A percentile compares a stretch with the other conserved stretches of the same genome.
Evolutionary conservation across 164 flowering plant genomes (phyloP).

Genomic region (Malania oleifera): DNA sequence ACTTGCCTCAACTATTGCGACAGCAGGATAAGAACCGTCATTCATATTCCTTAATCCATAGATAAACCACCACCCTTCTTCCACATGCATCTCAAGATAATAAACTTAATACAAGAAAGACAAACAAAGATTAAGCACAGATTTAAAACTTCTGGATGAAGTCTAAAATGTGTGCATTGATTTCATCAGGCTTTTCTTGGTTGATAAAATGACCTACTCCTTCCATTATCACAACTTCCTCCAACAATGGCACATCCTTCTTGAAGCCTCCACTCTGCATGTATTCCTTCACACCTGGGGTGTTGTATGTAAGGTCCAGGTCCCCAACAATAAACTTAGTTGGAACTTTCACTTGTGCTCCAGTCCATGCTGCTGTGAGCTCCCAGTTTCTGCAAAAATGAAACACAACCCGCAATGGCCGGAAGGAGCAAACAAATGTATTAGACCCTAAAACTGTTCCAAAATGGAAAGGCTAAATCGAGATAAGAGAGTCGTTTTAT

Average conservation of each 20-base stretch:
- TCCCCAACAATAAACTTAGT: slow-evolving; percentile 58
- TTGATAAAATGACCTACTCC: slow-evolving; percentile 49
- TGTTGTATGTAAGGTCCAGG: slow-evolving; percentile 33
- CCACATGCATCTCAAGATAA: no score
- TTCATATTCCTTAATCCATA: no score
- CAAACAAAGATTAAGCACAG: no score
- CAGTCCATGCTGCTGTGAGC: slow-evolving; percentile 52
- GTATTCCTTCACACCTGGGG: slow-evolving; percentile 44
- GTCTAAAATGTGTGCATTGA: slow-evolving; percentile 38
- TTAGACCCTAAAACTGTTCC: no score
- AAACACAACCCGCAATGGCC: no score
- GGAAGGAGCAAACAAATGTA: no score
- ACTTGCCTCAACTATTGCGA: no score
- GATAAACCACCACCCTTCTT: no score
- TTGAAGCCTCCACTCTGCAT: slow-evolving; percentile 46
- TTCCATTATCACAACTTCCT: slow-evolving; percentile 52
- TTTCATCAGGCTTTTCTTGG: slow-evolving; percentile 46
- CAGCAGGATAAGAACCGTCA: no score
- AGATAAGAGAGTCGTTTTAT: no score
- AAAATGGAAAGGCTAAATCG: no score
- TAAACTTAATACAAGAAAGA: no score
- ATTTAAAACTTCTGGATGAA: slow-evolving; percentile 39
- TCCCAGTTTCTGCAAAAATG: slow-evolving; percentile 54
- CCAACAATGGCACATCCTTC: slow-evolving; percentile 34
- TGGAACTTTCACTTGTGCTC: slow-evolving; percentile 52